These are phyloP conservation scores for Aphanomyces euteiches DNA, from an alignment of 352 stramenopile species.

Conservation along the genomic window DNA sequence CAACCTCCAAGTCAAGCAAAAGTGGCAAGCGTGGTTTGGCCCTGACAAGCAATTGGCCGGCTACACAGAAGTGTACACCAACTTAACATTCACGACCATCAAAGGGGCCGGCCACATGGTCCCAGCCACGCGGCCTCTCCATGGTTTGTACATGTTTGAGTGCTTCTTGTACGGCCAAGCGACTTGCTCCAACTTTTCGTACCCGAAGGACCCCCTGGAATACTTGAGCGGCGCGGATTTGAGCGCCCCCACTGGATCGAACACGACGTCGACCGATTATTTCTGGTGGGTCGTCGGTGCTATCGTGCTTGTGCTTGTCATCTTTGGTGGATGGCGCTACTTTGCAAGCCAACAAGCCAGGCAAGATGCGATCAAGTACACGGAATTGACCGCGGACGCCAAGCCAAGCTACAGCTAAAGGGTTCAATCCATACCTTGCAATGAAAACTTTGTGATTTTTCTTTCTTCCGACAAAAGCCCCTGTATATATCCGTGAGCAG, in stretches of 20 bases:
- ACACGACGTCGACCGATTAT: not conserved
- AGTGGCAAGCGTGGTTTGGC: conserved; percentile 52
- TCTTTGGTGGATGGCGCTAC: not conserved
- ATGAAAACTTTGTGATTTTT: too few species aligned
- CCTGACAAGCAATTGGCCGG: conserved; percentile 70
- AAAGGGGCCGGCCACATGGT: conserved; percentile 88
- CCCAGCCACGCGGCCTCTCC: conserved; percentile 29
- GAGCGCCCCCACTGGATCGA: not conserved
- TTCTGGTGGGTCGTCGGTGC: not conserved
- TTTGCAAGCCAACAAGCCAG: not conserved
- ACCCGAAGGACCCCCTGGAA: conserved; percentile 51
- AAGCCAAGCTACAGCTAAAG: conserved; percentile 37
- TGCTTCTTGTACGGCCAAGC: conserved; percentile 30
- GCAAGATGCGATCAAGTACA: not conserved
- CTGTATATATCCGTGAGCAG: too few species aligned
- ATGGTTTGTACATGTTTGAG: conserved; percentile 26
- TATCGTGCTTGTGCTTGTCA: not conserved
- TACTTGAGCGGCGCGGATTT: conserved; percentile 13
- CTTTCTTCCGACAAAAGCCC: too few species aligned
- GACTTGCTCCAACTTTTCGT: conserved; percentile 48
- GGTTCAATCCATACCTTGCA: too few species aligned
- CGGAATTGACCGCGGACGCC: conserved; percentile 59
- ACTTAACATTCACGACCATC: conserved; percentile 84
- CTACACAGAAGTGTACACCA: conserved; percentile 73
- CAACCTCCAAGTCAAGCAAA: conserved; percentile 38